Conservation (phyloP, 1,284 basidiomycete species). For the Taiwanofungus camphoratus region DNA sequence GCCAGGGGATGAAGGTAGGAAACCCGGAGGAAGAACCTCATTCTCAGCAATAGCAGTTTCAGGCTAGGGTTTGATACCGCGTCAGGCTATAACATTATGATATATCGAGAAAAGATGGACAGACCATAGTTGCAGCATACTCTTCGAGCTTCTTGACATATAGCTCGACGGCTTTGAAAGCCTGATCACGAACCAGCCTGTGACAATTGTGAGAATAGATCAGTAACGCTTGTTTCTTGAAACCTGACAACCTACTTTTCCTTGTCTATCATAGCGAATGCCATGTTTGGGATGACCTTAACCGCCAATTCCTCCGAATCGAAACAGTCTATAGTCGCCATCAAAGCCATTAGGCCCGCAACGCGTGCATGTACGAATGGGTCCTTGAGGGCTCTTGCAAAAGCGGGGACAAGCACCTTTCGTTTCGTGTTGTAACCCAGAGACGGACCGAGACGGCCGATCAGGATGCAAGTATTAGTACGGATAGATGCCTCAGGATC, state of each 20-base stretch:
- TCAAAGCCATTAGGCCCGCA: constrained; percentile 93
- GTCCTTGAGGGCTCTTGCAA: constrained; percentile 87
- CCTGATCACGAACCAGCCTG: constrained; percentile 88
- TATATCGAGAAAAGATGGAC: constrained; percentile 11
- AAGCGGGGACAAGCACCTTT: constrained; percentile 95
- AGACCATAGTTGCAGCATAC: constrained; percentile 75
- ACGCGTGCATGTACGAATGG: constrained; percentile 90
- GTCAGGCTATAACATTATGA: too few species aligned
- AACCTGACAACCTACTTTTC: constrained; percentile 62
- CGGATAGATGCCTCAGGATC: constrained; percentile 93
- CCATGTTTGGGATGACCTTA: constrained; percentile 84
- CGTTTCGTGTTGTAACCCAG: constrained; percentile 86
- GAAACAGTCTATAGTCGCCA: constrained; percentile 91
- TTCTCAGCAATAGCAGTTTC: constrained; percentile 51
- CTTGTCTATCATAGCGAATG: constrained; percentile 78
- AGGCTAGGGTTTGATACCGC: constrained; percentile 42
- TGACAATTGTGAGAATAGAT: neutral
- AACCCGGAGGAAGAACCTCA: constrained; percentile 24
- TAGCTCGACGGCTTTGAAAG: constrained; percentile 85
- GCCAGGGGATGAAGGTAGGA: constrained; percentile 28
- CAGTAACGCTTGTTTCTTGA: neutral
- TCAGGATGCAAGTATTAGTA: constrained; percentile 95
- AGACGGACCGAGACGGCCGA: constrained; percentile 85
- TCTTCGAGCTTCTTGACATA: constrained; percentile 82
- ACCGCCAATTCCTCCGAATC: constrained; percentile 85